Evolutionary conservation across 352 stramenopile genomes (phyloP).

Genomic region (Phytophthora cactorum): DNA sequence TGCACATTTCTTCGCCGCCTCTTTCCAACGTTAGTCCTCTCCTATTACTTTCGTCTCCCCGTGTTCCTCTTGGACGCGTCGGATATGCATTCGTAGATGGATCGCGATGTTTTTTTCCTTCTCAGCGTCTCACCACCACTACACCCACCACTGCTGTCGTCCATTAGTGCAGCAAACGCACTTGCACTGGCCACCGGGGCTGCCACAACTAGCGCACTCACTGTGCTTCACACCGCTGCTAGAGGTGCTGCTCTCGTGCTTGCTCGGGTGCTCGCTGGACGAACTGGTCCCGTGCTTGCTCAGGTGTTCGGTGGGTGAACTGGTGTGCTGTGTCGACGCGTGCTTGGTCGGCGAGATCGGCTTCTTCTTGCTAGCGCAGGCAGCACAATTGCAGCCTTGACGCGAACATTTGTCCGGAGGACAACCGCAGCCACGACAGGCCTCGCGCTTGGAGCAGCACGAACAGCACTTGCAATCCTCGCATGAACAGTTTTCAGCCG

Average conservation of each 20-base stretch:
- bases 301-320: no score
- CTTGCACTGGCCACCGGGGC: slow-evolving; percentile 27
- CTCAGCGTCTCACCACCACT: not conserved
- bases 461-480: slow-evolving; percentile 31
- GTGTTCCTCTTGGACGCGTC: not conserved
- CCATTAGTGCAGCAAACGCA: slow-evolving; percentile 36
- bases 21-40: not conserved
- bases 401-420: slow-evolving; percentile 33
- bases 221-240: slow-evolving; percentile 1
- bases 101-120: not conserved
- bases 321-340: no score
- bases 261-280: slow-evolving; percentile 7
- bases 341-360: not conserved
- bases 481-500: slow-evolving; percentile 31
- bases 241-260: slow-evolving; percentile 2
- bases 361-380: slow-evolving; percentile 16
- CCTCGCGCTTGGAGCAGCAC: slow-evolving; percentile 20
- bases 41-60: not conserved
- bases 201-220: slow-evolving; percentile 29
- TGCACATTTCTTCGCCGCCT: slow-evolving; percentile 7
- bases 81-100: slow-evolving; percentile 7
- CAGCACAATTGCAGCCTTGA: slow-evolving; percentile 26
- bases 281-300: no score
- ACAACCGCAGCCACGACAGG: slow-evolving; percentile 35
- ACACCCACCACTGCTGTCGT: not conserved